Evolutionary conservation across 768 basidiomycete genomes (phyloP).

Genomic region (Lactifluus rugatus): DNA sequence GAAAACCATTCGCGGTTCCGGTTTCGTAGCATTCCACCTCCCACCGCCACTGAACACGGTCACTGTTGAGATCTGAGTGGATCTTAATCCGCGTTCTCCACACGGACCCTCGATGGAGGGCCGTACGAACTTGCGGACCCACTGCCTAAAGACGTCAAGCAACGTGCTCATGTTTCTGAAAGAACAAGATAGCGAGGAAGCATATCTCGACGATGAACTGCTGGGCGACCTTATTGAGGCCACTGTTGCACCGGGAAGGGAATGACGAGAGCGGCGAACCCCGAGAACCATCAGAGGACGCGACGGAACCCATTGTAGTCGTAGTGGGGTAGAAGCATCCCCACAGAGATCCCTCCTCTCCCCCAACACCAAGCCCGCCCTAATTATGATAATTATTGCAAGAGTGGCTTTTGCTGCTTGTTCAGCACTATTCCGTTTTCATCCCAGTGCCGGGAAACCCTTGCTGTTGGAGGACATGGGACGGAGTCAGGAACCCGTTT

Average conservation of each 20-base stretch:
- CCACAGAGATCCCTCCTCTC: neutral
- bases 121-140: conserved; percentile 77
- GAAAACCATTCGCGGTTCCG: conserved; percentile 39
- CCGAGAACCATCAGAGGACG: neutral
- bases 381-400: conserved; percentile 24
- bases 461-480: conserved; percentile 49
- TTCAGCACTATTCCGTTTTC: conserved; percentile 55
- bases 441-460: conserved; percentile 39
- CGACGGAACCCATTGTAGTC: conserved; percentile 52
- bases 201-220: conserved; percentile 60
- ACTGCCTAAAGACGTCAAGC: conserved; percentile 42
- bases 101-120: conserved; percentile 38
- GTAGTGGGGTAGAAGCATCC: conserved; percentile 54
- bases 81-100: conserved; percentile 44
- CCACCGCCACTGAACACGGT: conserved; percentile 49
- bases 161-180: conserved; percentile 59
- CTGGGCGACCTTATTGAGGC: conserved; percentile 42
- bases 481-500: conserved; percentile 48
- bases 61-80: too few relatives aligned
- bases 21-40: conserved; percentile 56
- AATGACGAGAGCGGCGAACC: too few relatives aligned
- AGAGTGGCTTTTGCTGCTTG: conserved; percentile 69
- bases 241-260: too few relatives aligned
- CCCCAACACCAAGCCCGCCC: neutral
- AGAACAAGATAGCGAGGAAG: conserved; percentile 32